Conservation (phyloP, 805 yeast species). For the Ogataea parapolymorpha region DNA sequence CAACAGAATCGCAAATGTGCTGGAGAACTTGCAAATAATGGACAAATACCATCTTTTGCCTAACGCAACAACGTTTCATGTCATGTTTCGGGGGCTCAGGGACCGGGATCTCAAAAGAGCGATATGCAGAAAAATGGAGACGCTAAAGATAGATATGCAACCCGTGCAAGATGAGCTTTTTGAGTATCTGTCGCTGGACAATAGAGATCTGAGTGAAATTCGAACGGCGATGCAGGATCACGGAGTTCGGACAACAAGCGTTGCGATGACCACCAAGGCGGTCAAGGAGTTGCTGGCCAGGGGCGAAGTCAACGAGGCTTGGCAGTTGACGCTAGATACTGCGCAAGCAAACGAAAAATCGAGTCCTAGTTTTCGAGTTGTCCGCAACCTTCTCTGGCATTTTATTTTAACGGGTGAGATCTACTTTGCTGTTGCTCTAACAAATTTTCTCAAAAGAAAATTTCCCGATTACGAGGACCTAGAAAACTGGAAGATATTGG, state of each 20-base stretch:
- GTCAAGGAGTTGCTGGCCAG: slow-evolving; percentile 2
- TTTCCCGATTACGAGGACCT: slow-evolving; percentile 11
- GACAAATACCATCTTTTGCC: slow-evolving; percentile 4
- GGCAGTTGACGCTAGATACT: slow-evolving; percentile 7
- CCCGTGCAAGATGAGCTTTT: slow-evolving; percentile 7
- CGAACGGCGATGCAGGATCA: background rate
- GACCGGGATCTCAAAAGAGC: slow-evolving; percentile 3
- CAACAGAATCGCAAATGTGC: slow-evolving; percentile 4
- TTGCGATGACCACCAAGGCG: background rate
- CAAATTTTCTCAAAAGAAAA: slow-evolving; percentile 5
- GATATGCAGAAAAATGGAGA: slow-evolving; percentile 6
- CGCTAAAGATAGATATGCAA: background rate
- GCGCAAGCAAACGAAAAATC: background rate
- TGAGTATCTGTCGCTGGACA: slow-evolving; percentile 1
- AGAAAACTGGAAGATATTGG: slow-evolving; percentile 8
- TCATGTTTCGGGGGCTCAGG: slow-evolving; percentile 13
- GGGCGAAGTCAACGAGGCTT: slow-evolving; percentile 9
- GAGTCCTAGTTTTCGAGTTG: slow-evolving; percentile 10
- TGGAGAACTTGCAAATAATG: slow-evolving; percentile 10
- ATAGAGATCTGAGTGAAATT: background rate
- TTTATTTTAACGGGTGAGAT: slow-evolving; percentile 11
- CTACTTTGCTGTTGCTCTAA: slow-evolving; percentile 16
- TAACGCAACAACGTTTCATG: slow-evolving; percentile 10
- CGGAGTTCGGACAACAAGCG: background rate
- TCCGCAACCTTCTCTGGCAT: slow-evolving; percentile 11